These are phyloP conservation scores for Suhomyces sp. DNA, from an alignment of 805 yeast species.

Conservation along the genomic window DNA sequence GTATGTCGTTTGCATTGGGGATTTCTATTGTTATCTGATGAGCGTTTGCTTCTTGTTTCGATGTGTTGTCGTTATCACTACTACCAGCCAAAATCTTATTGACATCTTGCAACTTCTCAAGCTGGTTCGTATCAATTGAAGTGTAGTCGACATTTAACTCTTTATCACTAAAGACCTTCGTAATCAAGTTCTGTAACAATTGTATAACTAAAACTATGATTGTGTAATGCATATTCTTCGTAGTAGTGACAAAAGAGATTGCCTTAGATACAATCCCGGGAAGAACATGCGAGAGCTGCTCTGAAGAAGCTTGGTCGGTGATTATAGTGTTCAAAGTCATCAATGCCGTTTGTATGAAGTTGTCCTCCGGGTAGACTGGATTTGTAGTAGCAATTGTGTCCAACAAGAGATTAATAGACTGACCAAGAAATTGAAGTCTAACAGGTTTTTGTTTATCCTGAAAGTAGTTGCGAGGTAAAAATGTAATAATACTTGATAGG, in stretches of 20 bases:
- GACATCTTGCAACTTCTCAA: slow-evolving; percentile 10
- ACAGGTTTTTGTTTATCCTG: slow-evolving; percentile 9
- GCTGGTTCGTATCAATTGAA: not conserved
- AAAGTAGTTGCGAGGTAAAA: slow-evolving; percentile 2
- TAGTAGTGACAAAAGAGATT: slow-evolving; percentile 22
- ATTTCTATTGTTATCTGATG: not conserved
- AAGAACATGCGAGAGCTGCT: slow-evolving; percentile 35
- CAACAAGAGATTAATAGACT: slow-evolving; percentile 23
- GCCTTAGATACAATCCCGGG: slow-evolving; percentile 39
- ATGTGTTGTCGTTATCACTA: not conserved
- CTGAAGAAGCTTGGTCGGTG: slow-evolving; percentile 19
- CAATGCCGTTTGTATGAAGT: slow-evolving; percentile 9
- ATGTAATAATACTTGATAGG: slow-evolving; percentile 8
- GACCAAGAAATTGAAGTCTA: slow-evolving; percentile 28
- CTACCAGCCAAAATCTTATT: slow-evolving; percentile 11
- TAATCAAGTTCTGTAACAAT: slow-evolving; percentile 18
- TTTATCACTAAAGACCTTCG: slow-evolving; percentile 31
- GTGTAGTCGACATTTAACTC: slow-evolving; percentile 7
- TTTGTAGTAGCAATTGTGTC: slow-evolving; percentile 11
- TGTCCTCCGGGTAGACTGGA: slow-evolving; percentile 16
- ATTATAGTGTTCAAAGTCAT: slow-evolving; percentile 13
- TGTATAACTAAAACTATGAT: slow-evolving; percentile 20
- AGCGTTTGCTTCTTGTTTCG: not conserved
- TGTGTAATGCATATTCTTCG: slow-evolving; percentile 22
- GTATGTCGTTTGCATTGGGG: not conserved